Evolutionary conservation across 2,329 filamentous ascomycete species (phyloP).

Genomic region (Helotiales sp.): DNA sequence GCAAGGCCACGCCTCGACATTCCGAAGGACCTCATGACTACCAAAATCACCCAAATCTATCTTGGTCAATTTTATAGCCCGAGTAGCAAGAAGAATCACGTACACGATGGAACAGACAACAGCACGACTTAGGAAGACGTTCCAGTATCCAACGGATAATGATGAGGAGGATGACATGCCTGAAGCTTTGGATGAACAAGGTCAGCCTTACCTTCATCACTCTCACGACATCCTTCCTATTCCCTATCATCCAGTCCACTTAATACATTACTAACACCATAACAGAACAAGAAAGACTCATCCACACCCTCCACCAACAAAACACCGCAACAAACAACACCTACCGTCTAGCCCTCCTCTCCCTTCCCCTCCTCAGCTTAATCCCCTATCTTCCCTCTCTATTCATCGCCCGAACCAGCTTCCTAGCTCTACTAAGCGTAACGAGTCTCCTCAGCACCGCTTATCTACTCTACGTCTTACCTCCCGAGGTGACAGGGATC

Average conservation of each 20-base stretch:
- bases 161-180: constrained; percentile 52
- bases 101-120: constrained; percentile 35
- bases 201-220: constrained; percentile 39
- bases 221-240: constrained; percentile 1
- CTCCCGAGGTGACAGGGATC: constrained; percentile 56
- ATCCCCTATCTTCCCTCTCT: constrained; percentile 56
- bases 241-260: not conserved
- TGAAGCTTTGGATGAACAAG: constrained; percentile 74
- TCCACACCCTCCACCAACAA: constrained; percentile 51
- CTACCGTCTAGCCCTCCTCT: constrained; percentile 58
- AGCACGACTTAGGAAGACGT: constrained; percentile 72
- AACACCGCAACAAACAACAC: constrained; percentile 59
- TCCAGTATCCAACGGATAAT: constrained; percentile 69
- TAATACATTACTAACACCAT: constrained; percentile 27
- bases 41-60: not conserved
- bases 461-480: constrained; percentile 59
- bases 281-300: constrained; percentile 64
- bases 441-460: constrained; percentile 62
- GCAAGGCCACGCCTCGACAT: not conserved
- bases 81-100: not conserved
- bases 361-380: constrained; percentile 56
- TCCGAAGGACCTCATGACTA: not conserved
- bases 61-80: too few species aligned
- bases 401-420: constrained; percentile 36
- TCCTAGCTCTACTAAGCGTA: constrained; percentile 55